Conservation (phyloP, 2,329 filamentous ascomycete genomes). For the Epichloe glyceriae region DNA sequence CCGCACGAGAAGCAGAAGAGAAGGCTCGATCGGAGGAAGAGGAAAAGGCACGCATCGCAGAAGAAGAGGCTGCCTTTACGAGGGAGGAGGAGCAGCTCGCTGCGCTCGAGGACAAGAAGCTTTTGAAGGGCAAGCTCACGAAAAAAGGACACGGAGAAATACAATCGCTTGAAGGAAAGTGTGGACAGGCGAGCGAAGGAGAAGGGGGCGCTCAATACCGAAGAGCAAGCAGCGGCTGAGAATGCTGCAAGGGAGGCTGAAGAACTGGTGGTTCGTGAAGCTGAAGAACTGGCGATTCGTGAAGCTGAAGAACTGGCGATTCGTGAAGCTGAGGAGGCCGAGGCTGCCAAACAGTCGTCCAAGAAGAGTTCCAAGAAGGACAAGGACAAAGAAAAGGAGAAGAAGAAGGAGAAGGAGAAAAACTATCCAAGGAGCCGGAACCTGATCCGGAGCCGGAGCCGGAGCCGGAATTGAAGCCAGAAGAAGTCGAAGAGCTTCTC, state of each 20-base stretch:
- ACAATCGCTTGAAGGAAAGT: constrained; percentile 23
- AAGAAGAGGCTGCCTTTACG: constrained; percentile 12
- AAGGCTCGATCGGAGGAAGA: constrained; percentile 16
- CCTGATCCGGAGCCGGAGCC: constrained; percentile 6
- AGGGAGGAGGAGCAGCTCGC: constrained; percentile 26
- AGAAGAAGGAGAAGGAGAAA: constrained; percentile 10
- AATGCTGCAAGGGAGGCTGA: constrained; percentile 25
- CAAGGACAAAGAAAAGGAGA: constrained; percentile 14
- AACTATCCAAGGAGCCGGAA: constrained; percentile 9
- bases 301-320: constrained; percentile 26
- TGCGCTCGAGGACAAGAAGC: constrained; percentile 33
- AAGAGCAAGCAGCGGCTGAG: constrained; percentile 21
- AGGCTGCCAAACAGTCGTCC: constrained; percentile 22
- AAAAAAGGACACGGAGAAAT: constrained; percentile 35
- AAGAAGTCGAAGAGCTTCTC: constrained; percentile 31
- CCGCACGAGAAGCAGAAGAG: constrained; percentile 16
- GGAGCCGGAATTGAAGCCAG: constrained; percentile 23
- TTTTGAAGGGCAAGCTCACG: constrained; percentile 31
- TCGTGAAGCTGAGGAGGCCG: constrained; percentile 23
- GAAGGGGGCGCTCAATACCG: constrained; percentile 14
- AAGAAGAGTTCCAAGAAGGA: constrained; percentile 26
- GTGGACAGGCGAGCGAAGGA: constrained; percentile 22
- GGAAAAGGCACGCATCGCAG: constrained; percentile 12
- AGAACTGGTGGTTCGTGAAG: constrained; percentile 13
- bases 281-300: constrained; percentile 20